Evolutionary conservation across 2,329 filamentous ascomycete genomes (phyloP).

Genomic region (Leptographium galeiforme): DNA sequence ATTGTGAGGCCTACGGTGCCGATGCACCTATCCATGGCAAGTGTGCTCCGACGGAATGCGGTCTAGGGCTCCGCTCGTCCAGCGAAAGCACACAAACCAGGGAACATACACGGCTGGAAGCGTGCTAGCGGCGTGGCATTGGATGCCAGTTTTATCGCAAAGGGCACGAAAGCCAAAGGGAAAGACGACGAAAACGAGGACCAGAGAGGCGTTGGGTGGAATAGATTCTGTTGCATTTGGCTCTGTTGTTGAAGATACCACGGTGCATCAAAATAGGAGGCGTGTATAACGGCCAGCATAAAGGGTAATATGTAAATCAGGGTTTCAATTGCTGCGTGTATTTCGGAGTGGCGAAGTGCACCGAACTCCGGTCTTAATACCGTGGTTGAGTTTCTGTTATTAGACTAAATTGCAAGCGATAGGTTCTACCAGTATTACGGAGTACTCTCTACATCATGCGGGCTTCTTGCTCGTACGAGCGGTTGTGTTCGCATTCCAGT

Average conservation of each 20-base stretch:
- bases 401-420: constrained; percentile 8
- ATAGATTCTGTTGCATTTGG: background rate
- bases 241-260: background rate
- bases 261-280: background rate
- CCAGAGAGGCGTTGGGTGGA: background rate
- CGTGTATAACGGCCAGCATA: background rate
- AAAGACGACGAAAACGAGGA: background rate
- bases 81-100: background rate
- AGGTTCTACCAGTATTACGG: constrained; percentile 10
- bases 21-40: constrained; percentile 19
- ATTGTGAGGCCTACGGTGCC: constrained; percentile 29
- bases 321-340: too few relatives aligned
- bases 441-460: constrained; percentile 9
- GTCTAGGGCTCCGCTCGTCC: background rate
- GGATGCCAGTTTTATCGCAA: background rate
- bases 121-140: background rate
- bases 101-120: background rate
- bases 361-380: too few relatives aligned
- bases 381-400: too few relatives aligned
- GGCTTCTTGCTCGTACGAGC: background rate
- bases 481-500: background rate
- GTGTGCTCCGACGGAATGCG: constrained; percentile 13
- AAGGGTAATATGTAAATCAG: background rate
- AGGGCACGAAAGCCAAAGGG: background rate
- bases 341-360: too few relatives aligned